A percentile compares a stretch with the other conserved stretches of the same genome.
Conservation (phyloP, 2,329 filamentous ascomycete genomes). For the Aspergillus viridinutans region DNA sequence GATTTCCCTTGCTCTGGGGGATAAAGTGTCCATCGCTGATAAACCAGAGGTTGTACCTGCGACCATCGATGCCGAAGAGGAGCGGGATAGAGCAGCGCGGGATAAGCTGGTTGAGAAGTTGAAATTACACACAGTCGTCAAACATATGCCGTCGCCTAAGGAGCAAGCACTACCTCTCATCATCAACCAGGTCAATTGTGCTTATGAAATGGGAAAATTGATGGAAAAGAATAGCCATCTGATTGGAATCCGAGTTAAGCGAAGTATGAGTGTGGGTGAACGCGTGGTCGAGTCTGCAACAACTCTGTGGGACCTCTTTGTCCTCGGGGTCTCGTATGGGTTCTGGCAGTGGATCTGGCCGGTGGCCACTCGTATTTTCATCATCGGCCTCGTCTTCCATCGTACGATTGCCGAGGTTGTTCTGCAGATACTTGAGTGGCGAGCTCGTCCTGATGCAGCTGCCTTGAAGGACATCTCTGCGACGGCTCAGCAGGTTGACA, state of each 20-base stretch:
- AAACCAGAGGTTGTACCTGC: conserved; percentile 39
- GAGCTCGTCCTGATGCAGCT: conserved; percentile 68
- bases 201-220: conserved; percentile 79
- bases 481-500: conserved; percentile 95
- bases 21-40: conserved; percentile 53
- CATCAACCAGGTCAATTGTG: conserved; percentile 93
- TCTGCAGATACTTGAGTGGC: conserved; percentile 78
- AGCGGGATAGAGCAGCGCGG: conserved; percentile 61
- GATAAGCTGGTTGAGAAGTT: conserved; percentile 76
- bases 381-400: conserved; percentile 74
- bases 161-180: conserved; percentile 77
- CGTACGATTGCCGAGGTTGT: conserved; percentile 76
- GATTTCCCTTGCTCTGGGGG: conserved; percentile 79
- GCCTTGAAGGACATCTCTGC: conserved; percentile 94
- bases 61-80: conserved; percentile 68
- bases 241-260: conserved; percentile 74
- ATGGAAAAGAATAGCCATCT: conserved; percentile 87
- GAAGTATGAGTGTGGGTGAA: conserved; percentile 88
- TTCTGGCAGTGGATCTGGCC: conserved; percentile 75
- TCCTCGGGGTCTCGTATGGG: conserved; percentile 65
- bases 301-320: conserved; percentile 72
- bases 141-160: conserved; percentile 71
- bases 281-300: conserved; percentile 89
- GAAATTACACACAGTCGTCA: conserved; percentile 78
- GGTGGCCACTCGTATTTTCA: conserved; percentile 65